Evolutionary conservation across 768 basidiomycete genomes (phyloP).

Genomic region (Gautieria morchelliformis): DNA sequence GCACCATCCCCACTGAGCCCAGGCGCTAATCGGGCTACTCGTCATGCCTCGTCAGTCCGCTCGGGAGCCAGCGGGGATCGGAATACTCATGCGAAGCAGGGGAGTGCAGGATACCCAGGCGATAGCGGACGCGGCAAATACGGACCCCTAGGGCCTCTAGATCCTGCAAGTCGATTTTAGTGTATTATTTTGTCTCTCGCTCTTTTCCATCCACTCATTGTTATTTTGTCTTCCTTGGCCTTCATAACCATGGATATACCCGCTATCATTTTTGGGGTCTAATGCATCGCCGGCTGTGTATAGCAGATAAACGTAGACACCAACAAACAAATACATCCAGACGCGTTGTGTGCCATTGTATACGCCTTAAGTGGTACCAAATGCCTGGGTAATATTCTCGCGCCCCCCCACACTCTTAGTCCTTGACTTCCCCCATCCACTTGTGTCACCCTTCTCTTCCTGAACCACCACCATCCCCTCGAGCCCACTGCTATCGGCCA

Average conservation of each 20-base stretch:
- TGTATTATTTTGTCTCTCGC: slow-evolving; percentile 17
- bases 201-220: slow-evolving; percentile 14
- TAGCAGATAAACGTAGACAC: neutral
- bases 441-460: neutral
- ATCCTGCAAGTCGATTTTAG: slow-evolving; percentile 38
- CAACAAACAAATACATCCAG: neutral
- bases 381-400: neutral
- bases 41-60: slow-evolving; percentile 14
- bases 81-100: slow-evolving; percentile 32
- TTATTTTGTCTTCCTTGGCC: too few species aligned
- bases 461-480: neutral
- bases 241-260: neutral
- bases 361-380: neutral
- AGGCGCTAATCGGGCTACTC: slow-evolving; percentile 20
- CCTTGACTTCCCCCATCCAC: neutral
- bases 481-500: neutral
- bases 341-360: neutral
- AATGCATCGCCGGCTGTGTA: neutral
- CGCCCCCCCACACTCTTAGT: neutral
- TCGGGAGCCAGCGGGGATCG: slow-evolving; percentile 26
- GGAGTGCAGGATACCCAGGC: slow-evolving; percentile 27
- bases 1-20: slow-evolving; percentile 28
- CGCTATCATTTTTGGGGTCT: neutral
- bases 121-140: slow-evolving; percentile 24
- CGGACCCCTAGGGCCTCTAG: slow-evolving; percentile 39